Evolutionary conservation across 495 filamentous ascomycete genomes (phyloP).

Genomic region (Trichoderma orchidacearum): DNA sequence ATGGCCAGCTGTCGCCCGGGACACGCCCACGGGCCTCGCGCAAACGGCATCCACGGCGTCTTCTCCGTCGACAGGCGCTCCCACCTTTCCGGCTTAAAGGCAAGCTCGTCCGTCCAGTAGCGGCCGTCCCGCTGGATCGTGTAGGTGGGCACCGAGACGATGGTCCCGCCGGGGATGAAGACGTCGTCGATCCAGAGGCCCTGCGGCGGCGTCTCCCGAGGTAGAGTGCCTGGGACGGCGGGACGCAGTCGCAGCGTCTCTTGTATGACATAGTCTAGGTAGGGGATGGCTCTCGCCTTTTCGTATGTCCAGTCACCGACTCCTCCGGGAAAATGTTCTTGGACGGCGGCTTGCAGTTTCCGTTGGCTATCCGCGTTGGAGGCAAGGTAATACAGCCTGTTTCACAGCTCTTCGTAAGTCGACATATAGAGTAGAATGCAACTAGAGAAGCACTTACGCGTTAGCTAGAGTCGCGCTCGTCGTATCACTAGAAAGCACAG

Average conservation of each 20-base stretch:
- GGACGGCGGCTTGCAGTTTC: conserved; percentile 8
- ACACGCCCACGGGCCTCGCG: conserved; percentile 6
- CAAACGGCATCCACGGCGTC: conserved; percentile 11
- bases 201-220: conserved; percentile 26
- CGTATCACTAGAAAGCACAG: conserved; percentile 9
- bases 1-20: conserved; percentile 19
- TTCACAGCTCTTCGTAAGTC: too few relatives aligned
- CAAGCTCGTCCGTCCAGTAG: conserved; percentile 22
- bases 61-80: conserved; percentile 7
- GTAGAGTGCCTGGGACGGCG: conserved; percentile 15
- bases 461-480: conserved; percentile 1
- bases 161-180: conserved; percentile 32
- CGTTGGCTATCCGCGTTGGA: conserved; percentile 6
- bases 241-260: conserved; percentile 40
- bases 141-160: conserved; percentile 10
- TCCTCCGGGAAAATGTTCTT: conserved; percentile 4
- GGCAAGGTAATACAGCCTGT: conserved; percentile 7
- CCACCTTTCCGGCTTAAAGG: conserved; percentile 44
- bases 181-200: conserved; percentile 30
- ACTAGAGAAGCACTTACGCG: conserved; percentile 4
- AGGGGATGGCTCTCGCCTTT: conserved; percentile 7
- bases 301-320: conserved; percentile 11
- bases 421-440: too few relatives aligned
- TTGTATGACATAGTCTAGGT: conserved; percentile 36
- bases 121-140: conserved; percentile 16